A percentile compares a stretch with the other conserved stretches of the same genome.
These are phyloP conservation scores for Puccinellia tenuiflora DNA, from an alignment of 176 grass and related monocot genomes.

Conservation along the genomic window DNA sequence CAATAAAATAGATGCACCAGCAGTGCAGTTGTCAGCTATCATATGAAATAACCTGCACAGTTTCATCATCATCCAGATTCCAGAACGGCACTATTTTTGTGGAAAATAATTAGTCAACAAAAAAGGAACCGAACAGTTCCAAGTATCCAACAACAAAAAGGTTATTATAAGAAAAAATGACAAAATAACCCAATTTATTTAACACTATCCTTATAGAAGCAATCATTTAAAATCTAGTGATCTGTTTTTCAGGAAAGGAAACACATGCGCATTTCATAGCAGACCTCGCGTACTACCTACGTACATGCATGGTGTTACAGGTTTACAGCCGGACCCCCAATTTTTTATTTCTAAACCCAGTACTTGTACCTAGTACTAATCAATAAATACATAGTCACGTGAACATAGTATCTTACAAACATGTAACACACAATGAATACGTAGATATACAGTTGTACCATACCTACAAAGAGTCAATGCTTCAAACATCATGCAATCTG, in stretches of 20 bases:
- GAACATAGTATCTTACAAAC: neutral
- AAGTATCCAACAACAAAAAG: neutral
- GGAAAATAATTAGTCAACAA: neutral
- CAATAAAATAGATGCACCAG: neutral
- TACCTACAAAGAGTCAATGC: no score
- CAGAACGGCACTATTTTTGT: neutral
- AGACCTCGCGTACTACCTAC: no score
- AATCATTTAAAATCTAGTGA: neutral
- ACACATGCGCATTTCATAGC: neutral
- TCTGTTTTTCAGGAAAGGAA: neutral
- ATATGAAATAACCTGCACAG: neutral
- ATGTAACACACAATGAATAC: neutral
- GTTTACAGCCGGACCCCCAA: neutral
- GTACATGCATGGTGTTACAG: neutral
- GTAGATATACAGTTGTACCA: neutral
- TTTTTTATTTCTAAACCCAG: neutral
- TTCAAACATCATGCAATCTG: neutral
- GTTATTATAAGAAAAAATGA: neutral
- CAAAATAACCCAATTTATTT: neutral
- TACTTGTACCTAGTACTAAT: neutral
- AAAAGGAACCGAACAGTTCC: constrained; percentile 2
- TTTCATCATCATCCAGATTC: neutral
- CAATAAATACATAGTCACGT: neutral
- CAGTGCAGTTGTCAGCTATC: neutral
- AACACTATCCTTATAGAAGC: neutral